phyloP scores from a whole-genome alignment of 306 rosid species.

The Crataegus laevigata region DNA sequence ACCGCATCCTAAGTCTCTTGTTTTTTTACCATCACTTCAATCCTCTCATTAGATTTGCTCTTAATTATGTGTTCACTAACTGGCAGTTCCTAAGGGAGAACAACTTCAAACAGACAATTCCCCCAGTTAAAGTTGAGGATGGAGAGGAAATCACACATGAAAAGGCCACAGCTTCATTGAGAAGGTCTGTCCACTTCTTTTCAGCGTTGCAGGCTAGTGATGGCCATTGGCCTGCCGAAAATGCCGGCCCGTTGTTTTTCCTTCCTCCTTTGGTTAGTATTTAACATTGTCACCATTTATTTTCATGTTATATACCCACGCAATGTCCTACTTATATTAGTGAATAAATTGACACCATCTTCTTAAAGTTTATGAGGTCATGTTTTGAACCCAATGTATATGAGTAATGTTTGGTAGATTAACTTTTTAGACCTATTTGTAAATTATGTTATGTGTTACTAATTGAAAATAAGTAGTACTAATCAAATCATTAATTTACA shows the following conservation, averaged over 20 bases:
- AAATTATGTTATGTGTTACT: too few species aligned
- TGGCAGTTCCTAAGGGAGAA: constrained; percentile 45
- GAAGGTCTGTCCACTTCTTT: neutral
- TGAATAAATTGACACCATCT: too few species aligned
- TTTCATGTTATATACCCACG: too few species aligned
- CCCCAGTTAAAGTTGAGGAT: constrained; percentile 36
- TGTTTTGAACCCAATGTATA: too few species aligned
- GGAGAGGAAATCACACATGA: constrained; percentile 35
- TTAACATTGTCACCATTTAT: neutral
- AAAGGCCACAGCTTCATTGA: constrained; percentile 21
- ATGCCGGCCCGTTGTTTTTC: constrained; percentile 61
- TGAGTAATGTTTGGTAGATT: too few species aligned
- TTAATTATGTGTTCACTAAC: neutral
- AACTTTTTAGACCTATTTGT: too few species aligned
- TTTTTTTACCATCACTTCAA: too few species aligned
- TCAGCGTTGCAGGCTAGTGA: constrained; percentile 55
- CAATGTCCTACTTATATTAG: too few species aligned
- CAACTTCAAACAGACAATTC: constrained; percentile 47
- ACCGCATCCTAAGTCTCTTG: too few species aligned
- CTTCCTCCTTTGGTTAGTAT: constrained; percentile 59
- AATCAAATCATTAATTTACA: too few species aligned
- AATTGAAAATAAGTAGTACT: too few species aligned
- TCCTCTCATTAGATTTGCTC: neutral
- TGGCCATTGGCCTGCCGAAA: constrained; percentile 89
- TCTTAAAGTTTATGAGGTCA: too few species aligned